A percentile compares a stretch with the other conserved stretches of the same genome.
Conservation (phyloP, 352 stramenopile genomes). For the Phytophthora citrophthora region DNA sequence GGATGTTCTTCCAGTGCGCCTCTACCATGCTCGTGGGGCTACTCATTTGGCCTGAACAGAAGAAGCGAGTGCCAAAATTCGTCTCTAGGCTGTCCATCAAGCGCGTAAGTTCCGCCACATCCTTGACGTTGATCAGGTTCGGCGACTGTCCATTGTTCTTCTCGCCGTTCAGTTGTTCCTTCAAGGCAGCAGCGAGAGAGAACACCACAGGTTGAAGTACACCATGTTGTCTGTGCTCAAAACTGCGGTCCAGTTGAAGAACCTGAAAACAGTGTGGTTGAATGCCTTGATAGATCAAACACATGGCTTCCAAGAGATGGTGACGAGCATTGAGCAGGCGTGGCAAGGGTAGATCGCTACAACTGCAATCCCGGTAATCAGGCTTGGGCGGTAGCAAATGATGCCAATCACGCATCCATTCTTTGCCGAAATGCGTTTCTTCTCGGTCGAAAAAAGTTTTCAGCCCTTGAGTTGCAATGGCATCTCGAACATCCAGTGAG, state of each 20-base stretch:
- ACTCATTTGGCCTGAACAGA: conserved; percentile 2
- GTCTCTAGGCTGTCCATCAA: conserved; percentile 25
- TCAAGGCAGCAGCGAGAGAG: conserved; percentile 17
- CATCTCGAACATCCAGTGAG: conserved; percentile 29
- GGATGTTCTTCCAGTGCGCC: conserved; percentile 30
- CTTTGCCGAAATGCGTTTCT: conserved; percentile 26
- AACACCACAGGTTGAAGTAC: conserved; percentile 26
- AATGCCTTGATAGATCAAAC: conserved; percentile 31
- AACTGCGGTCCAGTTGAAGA: conserved; percentile 36
- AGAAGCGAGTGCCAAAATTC: conserved; percentile 25
- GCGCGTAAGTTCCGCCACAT: conserved; percentile 20
- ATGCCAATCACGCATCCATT: conserved; percentile 28
- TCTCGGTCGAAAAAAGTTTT: conserved; percentile 27
- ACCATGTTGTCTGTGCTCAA: conserved; percentile 35
- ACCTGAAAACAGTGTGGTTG: conserved; percentile 32
- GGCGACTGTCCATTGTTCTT: background rate
- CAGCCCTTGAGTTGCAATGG: conserved; percentile 29
- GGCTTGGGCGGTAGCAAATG: conserved; percentile 16
- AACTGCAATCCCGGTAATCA: conserved; percentile 7
- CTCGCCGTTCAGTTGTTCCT: conserved; percentile 3
- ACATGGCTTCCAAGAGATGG: conserved; percentile 37
- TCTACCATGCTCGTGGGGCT: conserved; percentile 25
- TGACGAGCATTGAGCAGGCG: conserved; percentile 22
- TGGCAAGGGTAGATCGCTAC: conserved; percentile 18
- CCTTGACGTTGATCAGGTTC: conserved; percentile 22